Evolutionary conservation across 2,329 filamentous ascomycete genomes (phyloP), one percentile per base, ranked within the genome.

Genomic region (Colletotrichum gigasporum): DNA sequence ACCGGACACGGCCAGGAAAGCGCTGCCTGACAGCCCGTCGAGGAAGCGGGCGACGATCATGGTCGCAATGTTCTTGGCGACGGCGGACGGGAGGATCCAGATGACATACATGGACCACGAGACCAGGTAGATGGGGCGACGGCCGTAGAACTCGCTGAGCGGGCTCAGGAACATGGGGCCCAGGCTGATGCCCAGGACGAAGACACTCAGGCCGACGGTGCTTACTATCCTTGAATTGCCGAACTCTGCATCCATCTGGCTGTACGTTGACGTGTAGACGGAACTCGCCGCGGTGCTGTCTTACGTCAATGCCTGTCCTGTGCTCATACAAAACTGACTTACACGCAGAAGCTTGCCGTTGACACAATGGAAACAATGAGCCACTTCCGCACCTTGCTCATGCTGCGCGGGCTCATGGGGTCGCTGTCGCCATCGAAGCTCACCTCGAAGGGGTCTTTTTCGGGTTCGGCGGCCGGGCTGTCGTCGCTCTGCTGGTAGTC

Each of bases 201-300:
- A 97, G 1, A 91, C 83, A 0, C 92, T 94, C 53, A 97, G 80
- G 0, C 94, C 95, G 9, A 97, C 76, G 3, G 93, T 93, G 11
- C 91, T 92, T 22, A 96, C 85, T 51, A 92, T 82, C 59, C 87
- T 85, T 0, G 91, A 91, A 70, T 86, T 86, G 68, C 86, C 79
- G 70, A 97, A 96, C 63, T 96, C 91, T 24, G 82, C 79, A 67
- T 90, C 87, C 77, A 97, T 87, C 76, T 96, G 91, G 16, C 72
- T 74, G 75, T 97, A 97, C 0, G 92, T 96, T 11, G 88, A 87
- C 0, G 93, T 95, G 77, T 97, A 97, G 70, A 97, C 88, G n/a
- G 93, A 96, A 48, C 91, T 94, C 2, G 92, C 88, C 73, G 90
- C 93, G 8, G 94, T 97, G 56, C 91, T 94, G 70, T 54, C 39